Evolutionary conservation across 345 rosid species (phyloP).

Genomic region (Populus ilicifolia): DNA sequence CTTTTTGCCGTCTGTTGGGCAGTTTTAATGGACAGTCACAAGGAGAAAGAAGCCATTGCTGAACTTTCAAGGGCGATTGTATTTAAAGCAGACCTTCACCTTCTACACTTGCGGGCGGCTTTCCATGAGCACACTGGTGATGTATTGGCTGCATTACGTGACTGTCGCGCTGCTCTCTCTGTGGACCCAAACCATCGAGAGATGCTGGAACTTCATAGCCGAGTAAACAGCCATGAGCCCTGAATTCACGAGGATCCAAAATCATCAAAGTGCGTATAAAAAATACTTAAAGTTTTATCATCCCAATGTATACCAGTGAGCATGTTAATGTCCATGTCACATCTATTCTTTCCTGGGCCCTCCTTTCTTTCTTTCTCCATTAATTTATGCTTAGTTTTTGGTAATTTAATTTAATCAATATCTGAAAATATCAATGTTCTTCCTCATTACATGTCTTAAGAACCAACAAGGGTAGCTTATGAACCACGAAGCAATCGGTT

Average conservation of each 20-base stretch:
- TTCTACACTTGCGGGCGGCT: constrained; percentile 88
- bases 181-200: constrained; percentile 93
- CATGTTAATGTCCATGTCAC: constrained; percentile 16
- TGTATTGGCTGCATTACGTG: constrained; percentile 60
- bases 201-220: constrained; percentile 85
- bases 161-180: constrained; percentile 94
- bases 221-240: constrained; percentile 92
- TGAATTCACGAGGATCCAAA: constrained; percentile 19
- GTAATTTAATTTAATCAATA: constrained; percentile 13
- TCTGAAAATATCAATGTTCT: background rate
- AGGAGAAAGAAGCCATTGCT: constrained; percentile 81
- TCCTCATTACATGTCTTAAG: background rate
- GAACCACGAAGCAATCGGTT: background rate
- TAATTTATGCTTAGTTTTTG: constrained; percentile 8
- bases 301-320: constrained; percentile 20
- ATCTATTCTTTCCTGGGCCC: background rate
- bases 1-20: constrained; percentile 16
- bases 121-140: constrained; percentile 84
- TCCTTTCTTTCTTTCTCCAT: background rate
- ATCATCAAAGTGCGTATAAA: background rate
- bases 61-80: constrained; percentile 86
- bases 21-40: constrained; percentile 90
- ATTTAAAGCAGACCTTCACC: constrained; percentile 91
- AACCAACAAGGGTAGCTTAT: background rate
- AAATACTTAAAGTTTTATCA: background rate